These are phyloP conservation scores for Houttuynia cordata DNA, from an alignment of 164 flowering plant genomes.

Conservation along the genomic window DNA sequence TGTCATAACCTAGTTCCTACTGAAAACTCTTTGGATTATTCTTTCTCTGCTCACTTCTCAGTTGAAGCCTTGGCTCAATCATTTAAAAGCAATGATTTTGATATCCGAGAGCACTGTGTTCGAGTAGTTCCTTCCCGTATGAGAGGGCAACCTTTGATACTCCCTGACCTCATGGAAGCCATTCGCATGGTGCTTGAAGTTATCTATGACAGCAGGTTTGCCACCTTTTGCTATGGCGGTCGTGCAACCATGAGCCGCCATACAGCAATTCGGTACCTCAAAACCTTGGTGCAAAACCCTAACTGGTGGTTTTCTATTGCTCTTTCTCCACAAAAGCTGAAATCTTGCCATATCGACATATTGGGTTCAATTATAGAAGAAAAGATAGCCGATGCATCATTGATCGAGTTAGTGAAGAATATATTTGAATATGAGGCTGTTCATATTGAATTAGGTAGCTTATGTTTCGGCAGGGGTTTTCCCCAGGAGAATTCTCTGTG, in stretches of 20 bases:
- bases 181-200: slow-evolving; percentile 67
- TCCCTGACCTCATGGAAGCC: slow-evolving; percentile 85
- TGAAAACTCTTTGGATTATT: slow-evolving; percentile 1
- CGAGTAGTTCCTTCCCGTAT: slow-evolving; percentile 16
- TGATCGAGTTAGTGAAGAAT: slow-evolving; percentile 42
- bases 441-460: slow-evolving; percentile 54
- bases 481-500: slow-evolving; percentile 70
- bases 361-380: slow-evolving; percentile 41
- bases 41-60: slow-evolving; percentile 30
- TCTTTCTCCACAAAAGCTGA: slow-evolving; percentile 28
- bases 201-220: slow-evolving; percentile 63
- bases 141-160: slow-evolving; percentile 39
- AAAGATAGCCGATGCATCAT: slow-evolving; percentile 49
- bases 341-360: slow-evolving; percentile 29
- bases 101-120: slow-evolving; percentile 42
- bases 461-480: slow-evolving; percentile 60
- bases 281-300: slow-evolving; percentile 55
- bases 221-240: slow-evolving; percentile 73
- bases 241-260: slow-evolving; percentile 80
- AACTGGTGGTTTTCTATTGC: slow-evolving; percentile 80
- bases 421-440: slow-evolving; percentile 43
- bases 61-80: slow-evolving; percentile 37
- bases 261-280: slow-evolving; percentile 75
- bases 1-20: slow-evolving; percentile 9
- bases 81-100: slow-evolving; percentile 31